Conservation (phyloP, 192 early-diverging fungal species). For the Backusella sp. region DNA sequence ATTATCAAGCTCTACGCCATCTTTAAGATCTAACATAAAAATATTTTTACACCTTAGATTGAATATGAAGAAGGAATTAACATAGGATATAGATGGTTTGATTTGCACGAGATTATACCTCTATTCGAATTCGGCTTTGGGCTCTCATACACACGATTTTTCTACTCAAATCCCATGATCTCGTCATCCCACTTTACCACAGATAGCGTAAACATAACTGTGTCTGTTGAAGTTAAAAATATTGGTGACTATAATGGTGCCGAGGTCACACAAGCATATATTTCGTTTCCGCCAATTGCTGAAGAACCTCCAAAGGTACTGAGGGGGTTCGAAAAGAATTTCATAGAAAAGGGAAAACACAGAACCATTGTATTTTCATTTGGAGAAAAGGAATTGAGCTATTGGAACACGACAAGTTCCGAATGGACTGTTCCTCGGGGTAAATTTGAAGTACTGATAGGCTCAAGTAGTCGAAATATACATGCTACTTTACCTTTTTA, state of each 20-base stretch:
- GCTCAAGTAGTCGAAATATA: constrained; percentile 53
- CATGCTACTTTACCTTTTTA: constrained; percentile 4
- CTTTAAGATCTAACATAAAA: background rate
- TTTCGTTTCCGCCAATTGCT: constrained; percentile 39
- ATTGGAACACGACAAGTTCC: constrained; percentile 34
- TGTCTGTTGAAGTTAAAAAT: constrained; percentile 34
- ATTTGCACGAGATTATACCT: constrained; percentile 47
- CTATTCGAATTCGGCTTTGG: constrained; percentile 60
- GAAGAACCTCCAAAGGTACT: constrained; percentile 37
- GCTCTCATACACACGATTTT: constrained; percentile 63
- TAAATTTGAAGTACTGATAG: constrained; percentile 48
- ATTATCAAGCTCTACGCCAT: background rate
- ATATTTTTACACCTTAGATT: constrained; percentile 26
- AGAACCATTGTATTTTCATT: constrained; percentile 43
- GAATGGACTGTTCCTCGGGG: constrained; percentile 47
- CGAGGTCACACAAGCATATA: constrained; percentile 37
- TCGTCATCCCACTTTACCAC: background rate
- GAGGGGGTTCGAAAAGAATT: constrained; percentile 29
- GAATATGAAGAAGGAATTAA: constrained; percentile 55
- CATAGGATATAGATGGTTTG: constrained; percentile 53
- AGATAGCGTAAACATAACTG: constrained; percentile 15
- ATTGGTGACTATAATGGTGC: constrained; percentile 36
- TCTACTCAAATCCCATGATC: constrained; percentile 37
- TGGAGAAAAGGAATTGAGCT: constrained; percentile 40
- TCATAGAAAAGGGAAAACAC: constrained; percentile 3